Percentiles rank a stretch among this genome's conserved stretches.
These are phyloP conservation scores for Microbotryomycetes sp. DNA, from an alignment of 1,284 basidiomycete genomes.

Conservation along the genomic window DNA sequence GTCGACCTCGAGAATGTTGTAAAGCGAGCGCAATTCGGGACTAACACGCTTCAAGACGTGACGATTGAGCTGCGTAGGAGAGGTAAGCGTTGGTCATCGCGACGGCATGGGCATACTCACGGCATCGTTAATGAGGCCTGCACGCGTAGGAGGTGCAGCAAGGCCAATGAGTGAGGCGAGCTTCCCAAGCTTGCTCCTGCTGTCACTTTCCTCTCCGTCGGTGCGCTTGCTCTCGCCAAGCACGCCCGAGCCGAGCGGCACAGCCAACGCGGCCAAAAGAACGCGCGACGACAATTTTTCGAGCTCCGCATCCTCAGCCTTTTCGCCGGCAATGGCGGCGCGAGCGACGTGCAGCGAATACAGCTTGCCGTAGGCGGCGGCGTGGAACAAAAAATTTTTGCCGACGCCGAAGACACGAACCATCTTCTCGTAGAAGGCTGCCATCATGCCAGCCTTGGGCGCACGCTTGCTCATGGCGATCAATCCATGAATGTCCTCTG, in stretches of 20 bases:
- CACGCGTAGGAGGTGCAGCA: conserved; percentile 74
- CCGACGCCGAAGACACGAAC: conserved; percentile 92
- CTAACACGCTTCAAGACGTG: conserved; percentile 76
- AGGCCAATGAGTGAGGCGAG: conserved; percentile 83
- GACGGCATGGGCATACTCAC: conserved; percentile 47
- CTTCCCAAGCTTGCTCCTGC: conserved; percentile 37
- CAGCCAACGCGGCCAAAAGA: conserved; percentile 84
- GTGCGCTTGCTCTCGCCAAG: conserved; percentile 51
- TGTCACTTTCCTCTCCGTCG: conserved; percentile 53
- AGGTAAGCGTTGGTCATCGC: not conserved
- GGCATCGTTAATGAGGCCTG: conserved; percentile 76
- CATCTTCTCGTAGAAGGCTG: conserved; percentile 97
- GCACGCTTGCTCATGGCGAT: conserved; percentile 60
- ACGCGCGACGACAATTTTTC: conserved; percentile 82
- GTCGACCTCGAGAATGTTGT: conserved; percentile 78
- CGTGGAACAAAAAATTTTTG: conserved; percentile 84
- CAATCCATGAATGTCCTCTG: conserved; percentile 96
- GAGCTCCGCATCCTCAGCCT: conserved; percentile 61
- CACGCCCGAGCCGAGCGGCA: conserved; percentile 67
- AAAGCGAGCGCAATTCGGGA: conserved; percentile 70
- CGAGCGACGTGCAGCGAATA: conserved; percentile 48
- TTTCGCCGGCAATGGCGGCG: conserved; percentile 56
- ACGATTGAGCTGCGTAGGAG: conserved; percentile 56
- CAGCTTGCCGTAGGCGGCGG: conserved; percentile 91
- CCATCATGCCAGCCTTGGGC: conserved; percentile 91